phyloP scores from a whole-genome alignment of 208 protist species.

The Wallacemonas rigidus region DNA sequence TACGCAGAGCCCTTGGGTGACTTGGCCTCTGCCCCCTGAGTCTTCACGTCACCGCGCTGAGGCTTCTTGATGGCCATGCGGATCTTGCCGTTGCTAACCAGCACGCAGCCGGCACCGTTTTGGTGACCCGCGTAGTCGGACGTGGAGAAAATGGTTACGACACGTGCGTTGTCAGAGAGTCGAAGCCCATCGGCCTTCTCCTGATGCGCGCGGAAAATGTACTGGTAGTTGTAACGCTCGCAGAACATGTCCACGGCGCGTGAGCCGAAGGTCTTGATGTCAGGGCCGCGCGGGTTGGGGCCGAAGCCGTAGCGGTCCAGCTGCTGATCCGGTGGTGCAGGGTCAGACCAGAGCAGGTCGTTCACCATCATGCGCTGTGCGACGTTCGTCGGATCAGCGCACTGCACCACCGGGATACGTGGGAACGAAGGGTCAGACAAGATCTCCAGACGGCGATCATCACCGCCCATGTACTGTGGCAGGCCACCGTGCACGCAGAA shows the following conservation, averaged over 20 bases:
- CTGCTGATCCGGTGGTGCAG: conserved; percentile 76
- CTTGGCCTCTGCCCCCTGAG: conserved; percentile 44
- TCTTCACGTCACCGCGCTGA: conserved; percentile 58
- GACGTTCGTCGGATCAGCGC: conserved; percentile 81
- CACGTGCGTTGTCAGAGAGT: conserved; percentile 88
- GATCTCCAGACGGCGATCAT: conserved; percentile 88
- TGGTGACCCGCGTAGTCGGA: conserved; percentile 92
- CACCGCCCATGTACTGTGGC: conserved; percentile 88
- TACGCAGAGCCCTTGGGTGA: conserved; percentile 62
- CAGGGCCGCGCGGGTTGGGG: conserved; percentile 84
- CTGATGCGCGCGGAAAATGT: conserved; percentile 94
- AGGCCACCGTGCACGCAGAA: conserved; percentile 95
- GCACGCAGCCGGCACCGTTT: conserved; percentile 88
- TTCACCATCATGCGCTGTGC: conserved; percentile 91
- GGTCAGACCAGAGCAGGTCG: conserved; percentile 91
- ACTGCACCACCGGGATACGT: conserved; percentile 85
- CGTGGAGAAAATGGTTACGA: conserved; percentile 93
- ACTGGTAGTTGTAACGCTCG: conserved; percentile 91
- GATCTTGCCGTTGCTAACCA: conserved; percentile 85
- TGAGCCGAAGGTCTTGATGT: conserved; percentile 90
- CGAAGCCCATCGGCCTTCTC: conserved; percentile 90
- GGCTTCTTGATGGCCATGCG: conserved; percentile 93
- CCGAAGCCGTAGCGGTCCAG: conserved; percentile 91
- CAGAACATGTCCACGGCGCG: conserved; percentile 93
- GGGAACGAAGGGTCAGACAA: conserved; percentile 84